Evolutionary conservation across 1,284 basidiomycete species (phyloP), one percentile per base, ranked within the genome.

Genomic region (Puccinia horiana): DNA sequence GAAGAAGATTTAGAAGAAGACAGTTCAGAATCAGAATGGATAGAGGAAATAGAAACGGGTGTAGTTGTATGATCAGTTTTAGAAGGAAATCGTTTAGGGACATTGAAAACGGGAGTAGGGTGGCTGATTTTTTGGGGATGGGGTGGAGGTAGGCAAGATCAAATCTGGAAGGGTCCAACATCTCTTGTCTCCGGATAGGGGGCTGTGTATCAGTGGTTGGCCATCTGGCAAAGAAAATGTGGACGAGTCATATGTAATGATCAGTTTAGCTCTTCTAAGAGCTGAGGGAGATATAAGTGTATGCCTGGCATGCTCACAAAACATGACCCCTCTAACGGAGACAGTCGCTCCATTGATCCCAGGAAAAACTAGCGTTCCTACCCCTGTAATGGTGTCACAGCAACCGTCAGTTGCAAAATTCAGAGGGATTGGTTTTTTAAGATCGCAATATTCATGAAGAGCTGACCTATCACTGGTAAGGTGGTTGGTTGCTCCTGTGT

Each of bases 321-420:
- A 74, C 37, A 52, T 35, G 2, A 74, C 72, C 18, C 52, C 52
- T 23, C 35, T 49, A 35, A 74, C 26, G 35, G 32, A 37, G 44
- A 74, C 42, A n/a, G 2, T 26, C 20, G 14, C 35, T 37, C 72
- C 47, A 52, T 74, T 74, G 29, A 32, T 37, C n/a, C 72, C 72
- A 44, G 42, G 72, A 47, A 74, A 74, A 74, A 35, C 12, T 18
- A 74, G 32, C 6, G 44, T 52, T 9, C 72, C 72, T 3, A 52
- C 20, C 26, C 44, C 44, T 49, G 72, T 74, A 11, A 74, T 52
- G 18, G 2, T 20, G 18, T 47, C 26, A 23, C 20, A 23, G 32
- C 49, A 47, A 42, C 70, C 70, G 29, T 73, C 42, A 73, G 70
- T 73, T 29, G 70, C 52, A 3, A 74, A 44, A 18, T 16, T 52